These are phyloP conservation scores for Cladosporium sp. DNA, from an alignment of 2,329 filamentous ascomycete species.

Conservation along the genomic window DNA sequence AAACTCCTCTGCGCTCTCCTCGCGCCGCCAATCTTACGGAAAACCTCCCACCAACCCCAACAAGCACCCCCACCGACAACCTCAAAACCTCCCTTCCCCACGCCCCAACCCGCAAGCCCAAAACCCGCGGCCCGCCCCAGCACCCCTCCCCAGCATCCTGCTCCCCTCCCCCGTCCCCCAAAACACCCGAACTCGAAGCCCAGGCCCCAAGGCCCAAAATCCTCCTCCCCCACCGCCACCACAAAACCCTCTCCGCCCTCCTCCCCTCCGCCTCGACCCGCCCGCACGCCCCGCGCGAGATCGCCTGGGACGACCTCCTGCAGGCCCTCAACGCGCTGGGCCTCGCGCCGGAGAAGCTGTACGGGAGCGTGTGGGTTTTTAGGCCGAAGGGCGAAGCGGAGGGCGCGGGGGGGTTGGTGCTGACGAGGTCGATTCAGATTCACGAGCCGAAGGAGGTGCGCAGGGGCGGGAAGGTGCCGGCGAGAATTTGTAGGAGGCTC, in stretches of 20 bases:
- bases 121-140: not conserved
- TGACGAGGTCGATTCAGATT: constrained; percentile 50
- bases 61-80: not conserved
- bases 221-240: constrained; percentile 18
- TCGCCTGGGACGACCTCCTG: constrained; percentile 50
- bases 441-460: constrained; percentile 53
- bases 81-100: not conserved
- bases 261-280: constrained; percentile 33
- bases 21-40: too few species aligned
- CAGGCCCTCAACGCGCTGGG: constrained; percentile 46
- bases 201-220: not conserved
- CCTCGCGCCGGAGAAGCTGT: constrained; percentile 51
- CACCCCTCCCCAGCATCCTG: not conserved
- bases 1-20: not conserved
- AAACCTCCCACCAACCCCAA: not conserved
- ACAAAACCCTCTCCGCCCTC: constrained; percentile 39
- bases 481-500: constrained; percentile 39
- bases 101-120: not conserved
- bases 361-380: constrained; percentile 58
- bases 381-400: constrained; percentile 28
- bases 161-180: constrained; percentile 10
- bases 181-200: constrained; percentile 22
- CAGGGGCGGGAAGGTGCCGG: constrained; percentile 43
- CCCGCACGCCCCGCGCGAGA: constrained; percentile 39
- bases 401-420: constrained; percentile 12